Base-by-base conservation (phyloP, 78 protist species). In the Emiliania huxleyi region DNA sequence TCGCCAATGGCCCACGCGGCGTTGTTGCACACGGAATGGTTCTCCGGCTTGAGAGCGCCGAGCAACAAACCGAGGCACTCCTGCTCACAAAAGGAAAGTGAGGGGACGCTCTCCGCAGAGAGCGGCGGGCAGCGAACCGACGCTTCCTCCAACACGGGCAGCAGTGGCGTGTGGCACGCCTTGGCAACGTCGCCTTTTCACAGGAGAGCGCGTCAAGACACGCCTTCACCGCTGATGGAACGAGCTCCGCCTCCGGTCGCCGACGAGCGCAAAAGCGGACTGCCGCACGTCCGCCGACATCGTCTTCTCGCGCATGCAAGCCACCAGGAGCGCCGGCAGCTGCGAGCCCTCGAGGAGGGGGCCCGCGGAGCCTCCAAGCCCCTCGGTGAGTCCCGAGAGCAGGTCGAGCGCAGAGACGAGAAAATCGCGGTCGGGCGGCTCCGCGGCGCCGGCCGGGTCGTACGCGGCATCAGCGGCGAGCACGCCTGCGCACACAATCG, bases 1-100 rank as follows among this genome's bases (percentile, higher is more conserved):
- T 97, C 98, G 21, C 98, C 98, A 26, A 97, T 3, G 6, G 98
- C 96, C 98, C 98, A 97, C 87, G 91, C 35, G 25, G 98, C 97
- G 87, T 97, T 97, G 94, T 96, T 96, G 94, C 98, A 96, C 44
- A 92, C 94, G 26, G 96, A 81, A 22, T 92, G 15, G 56, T 22
- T 45, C 40, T 92, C 94, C 55, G 90, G 96, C 46, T 35, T 42
- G 25, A 97, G 87, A 87, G 93, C 90, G 8, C 1, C 46, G 46
- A 23, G 38, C 29, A 97, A 56, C 43, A 95, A 49, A 15, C 69
- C 95, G n/a, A 97, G 26, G n/a, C n/a, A n/a, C n/a, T n/a, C n/a
- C n/a, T n/a, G n/a, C n/a, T n/a, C n/a, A n/a, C n/a, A n/a, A n/a
- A n/a, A n/a, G n/a, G n/a, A n/a, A n/a, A n/a, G n/a, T n/a, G n/a